Evolutionary conservation across 805 yeast species (phyloP).

Genomic region (Candida oleophila): DNA sequence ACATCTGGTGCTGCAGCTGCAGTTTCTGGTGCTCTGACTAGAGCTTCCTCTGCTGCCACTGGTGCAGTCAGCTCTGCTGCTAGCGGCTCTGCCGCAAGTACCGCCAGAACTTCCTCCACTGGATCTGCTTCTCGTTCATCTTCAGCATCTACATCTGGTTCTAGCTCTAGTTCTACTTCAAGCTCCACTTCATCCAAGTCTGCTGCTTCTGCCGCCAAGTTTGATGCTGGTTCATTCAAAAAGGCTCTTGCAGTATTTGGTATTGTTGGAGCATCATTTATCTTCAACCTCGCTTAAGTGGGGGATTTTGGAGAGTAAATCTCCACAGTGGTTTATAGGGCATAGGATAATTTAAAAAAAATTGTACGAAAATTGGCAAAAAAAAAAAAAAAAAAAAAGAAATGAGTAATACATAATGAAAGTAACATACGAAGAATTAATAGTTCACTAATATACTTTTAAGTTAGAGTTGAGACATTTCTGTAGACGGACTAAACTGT

Average conservation of each 20-base stretch:
- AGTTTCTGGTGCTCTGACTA: constrained; percentile 9
- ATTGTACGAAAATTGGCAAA: neutral
- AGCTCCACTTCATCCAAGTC: no score
- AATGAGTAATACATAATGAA: no score
- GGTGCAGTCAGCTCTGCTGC: constrained; percentile 14
- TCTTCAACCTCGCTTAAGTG: constrained; percentile 25
- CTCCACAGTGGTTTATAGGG: neutral
- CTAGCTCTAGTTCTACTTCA: constrained; percentile 11
- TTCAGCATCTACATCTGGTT: constrained; percentile 7
- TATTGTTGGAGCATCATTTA: constrained; percentile 33
- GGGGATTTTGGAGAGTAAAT: no score
- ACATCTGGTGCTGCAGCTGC: constrained; percentile 10
- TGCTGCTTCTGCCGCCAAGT: constrained; percentile 14
- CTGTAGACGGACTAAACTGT: no score
- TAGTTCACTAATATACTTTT: no score
- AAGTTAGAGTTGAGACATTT: no score
- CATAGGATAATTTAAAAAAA: neutral
- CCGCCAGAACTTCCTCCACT: constrained; percentile 12
- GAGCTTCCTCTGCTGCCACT: constrained; percentile 11
- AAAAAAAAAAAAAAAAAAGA: no score
- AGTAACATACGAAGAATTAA: no score
- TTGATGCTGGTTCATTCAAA: constrained; percentile 32
- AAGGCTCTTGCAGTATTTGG: constrained; percentile 36
- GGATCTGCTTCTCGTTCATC: constrained; percentile 11
- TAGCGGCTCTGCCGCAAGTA: constrained; percentile 14